Evolutionary conservation across 2,329 filamentous ascomycete species (phyloP), one percentile per base, ranked within the genome.

Genomic region (Talaromyces funiculosus): DNA sequence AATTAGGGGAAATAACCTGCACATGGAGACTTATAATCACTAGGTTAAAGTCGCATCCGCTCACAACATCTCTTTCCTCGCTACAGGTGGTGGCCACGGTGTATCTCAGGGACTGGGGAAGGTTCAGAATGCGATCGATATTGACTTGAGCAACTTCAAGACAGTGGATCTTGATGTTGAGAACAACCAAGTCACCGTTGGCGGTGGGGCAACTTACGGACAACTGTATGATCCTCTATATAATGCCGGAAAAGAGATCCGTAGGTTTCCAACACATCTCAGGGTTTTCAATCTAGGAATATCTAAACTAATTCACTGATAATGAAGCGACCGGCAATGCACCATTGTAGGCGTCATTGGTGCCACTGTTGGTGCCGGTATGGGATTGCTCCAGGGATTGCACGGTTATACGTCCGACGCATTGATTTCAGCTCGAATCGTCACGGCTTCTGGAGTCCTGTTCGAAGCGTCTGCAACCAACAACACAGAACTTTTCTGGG

Each of bases 391-490:
- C 10, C 56, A 59, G 8, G 62, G 62, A 16, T 40, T 62, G 8
- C 60, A 60, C 60, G 62, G 62, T 2, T 56, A 55, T n/a, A 57
- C 53, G 9, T 54, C 43, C n/a, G 61, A 57, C 22, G 49, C 61
- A 4, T 22, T 62, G 14, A 35, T 45, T 40, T 59, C 55, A 22
- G 59, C 67, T 6, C 22, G 40, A 18, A 55, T 62, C 38, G 75
- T 78, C 7, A 70, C 75, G 22, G 75, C 75, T 10, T 67, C 72
- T 20, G 77, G 76, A 14, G 69, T 69, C 5, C 64, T 76, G 26
- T 66, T 76, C 10, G 64, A 65, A 26, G 71, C 69, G 0, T 72
- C 71, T 1, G 42, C 67, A 5, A 68, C 62, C 0, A 63, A 71
- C 22, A 67, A 75, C 33, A 62, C 67, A 3, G 73, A 76, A 37